Base-by-base conservation (phyloP, 345 rosid species). In the Ricinus communis region DNA sequence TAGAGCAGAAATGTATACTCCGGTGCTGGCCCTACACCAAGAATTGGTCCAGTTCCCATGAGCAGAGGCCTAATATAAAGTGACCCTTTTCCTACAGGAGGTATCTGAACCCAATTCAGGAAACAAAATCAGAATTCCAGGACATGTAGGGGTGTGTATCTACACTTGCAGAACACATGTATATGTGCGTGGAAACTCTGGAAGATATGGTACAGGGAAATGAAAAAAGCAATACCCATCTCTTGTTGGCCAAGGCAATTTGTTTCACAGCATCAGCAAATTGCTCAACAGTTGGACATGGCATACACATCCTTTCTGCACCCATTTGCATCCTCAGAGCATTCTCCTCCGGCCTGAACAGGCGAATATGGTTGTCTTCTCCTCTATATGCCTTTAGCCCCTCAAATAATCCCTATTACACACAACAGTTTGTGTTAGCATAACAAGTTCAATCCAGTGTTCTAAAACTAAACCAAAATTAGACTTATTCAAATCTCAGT, bases 61-160 rank as follows among this genome's bases (percentile, higher is more conserved):
- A 87, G 87, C 73, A 89, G 25, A 41, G 90, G 95, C 81, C 95
- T 86, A 2, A 87, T 50, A 71, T 89, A 89, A 66, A 89, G 36
- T 19, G 95, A 49, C 36, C 92, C 95, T 76, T 80, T 87, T 62
- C 89, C 90, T 0, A 68, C 66, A 22, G 92, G 92, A 55, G 95
- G 95, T 24, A 89, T 85, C 94, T 83, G 67, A 6, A 22, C 13
- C 49, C 45, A 62, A 18, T 40, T 62, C 50, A 62, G 8, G 25
- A 62, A n/a, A 30, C 43, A 30, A 51, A 51, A 19, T 18, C 55
- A n/a, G n/a, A n/a, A n/a, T n/a, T n/a, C n/a, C n/a, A n/a, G n/a
- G n/a, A n/a, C n/a, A n/a, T n/a, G n/a, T n/a, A n/a, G n/a, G n/a
- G n/a, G n/a, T n/a, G n/a, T n/a, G n/a, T n/a, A n/a, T n/a, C n/a